Conservation (phyloP, 225 moss, liverwort and hornwort genomes). For the Rhytidiadelphus loreus region DNA sequence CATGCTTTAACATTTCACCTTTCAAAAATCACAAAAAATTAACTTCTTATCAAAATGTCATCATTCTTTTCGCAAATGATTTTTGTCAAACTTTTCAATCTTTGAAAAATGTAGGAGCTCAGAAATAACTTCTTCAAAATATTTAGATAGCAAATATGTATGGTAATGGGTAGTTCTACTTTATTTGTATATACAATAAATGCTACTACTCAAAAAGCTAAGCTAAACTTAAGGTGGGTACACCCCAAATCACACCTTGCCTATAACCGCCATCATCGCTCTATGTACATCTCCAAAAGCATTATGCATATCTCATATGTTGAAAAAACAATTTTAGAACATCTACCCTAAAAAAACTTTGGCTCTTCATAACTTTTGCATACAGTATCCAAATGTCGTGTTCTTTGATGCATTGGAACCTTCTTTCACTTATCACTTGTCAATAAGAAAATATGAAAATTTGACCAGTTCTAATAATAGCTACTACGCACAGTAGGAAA, state of each 20-base stretch:
- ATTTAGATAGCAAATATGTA: no score
- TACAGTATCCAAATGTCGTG: fast-evolving
- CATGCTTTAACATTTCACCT: no score
- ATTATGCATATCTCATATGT: fast-evolving
- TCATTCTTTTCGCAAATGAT: no score
- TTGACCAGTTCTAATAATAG: neutral
- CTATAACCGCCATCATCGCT: neutral
- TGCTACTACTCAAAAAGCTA: neutral
- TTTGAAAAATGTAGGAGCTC: no score
- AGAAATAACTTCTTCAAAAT: no score
- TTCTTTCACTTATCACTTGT: neutral
- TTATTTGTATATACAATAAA: neutral
- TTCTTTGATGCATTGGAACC: neutral
- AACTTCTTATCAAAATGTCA: no score
- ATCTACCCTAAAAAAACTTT: neutral
- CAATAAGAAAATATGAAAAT: neutral
- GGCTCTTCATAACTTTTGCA: neutral
- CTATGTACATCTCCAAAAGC: neutral
- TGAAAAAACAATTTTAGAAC: neutral
- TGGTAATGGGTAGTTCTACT: no score
- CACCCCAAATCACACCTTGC: neutral
- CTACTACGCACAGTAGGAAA: neutral
- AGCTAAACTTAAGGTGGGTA: neutral
- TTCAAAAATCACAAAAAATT: no score
- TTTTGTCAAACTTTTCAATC: no score